phyloP scores from a whole-genome alignment of 1,139 yeast species.

The Petasospora fabianii region DNA sequence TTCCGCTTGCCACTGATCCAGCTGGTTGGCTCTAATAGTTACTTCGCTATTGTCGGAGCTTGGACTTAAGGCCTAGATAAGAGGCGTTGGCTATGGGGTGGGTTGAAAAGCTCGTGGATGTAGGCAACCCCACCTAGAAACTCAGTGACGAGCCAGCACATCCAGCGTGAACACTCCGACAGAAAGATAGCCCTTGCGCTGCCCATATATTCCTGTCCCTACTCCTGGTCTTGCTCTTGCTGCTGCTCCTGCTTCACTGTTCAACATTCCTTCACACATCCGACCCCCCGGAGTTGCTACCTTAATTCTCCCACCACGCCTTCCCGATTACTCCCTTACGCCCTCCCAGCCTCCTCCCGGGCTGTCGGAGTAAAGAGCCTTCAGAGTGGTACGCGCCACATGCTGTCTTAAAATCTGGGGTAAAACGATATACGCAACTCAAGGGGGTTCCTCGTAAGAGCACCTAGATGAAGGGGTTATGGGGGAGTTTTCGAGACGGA shows the following conservation, averaged over 20 bases:
- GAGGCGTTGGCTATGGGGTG: background rate
- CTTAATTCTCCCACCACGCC: too few species aligned
- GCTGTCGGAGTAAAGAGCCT: slow-evolving; percentile 15
- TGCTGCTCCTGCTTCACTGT: background rate
- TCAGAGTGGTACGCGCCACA: slow-evolving; percentile 4
- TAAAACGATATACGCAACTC: slow-evolving; percentile 5
- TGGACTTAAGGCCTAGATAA: background rate
- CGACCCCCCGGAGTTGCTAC: too few species aligned
- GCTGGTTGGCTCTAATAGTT: background rate
- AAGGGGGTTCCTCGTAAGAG: too few species aligned
- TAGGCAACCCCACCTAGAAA: too few species aligned
- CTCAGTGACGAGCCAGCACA: too few species aligned
- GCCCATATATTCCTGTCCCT: background rate
- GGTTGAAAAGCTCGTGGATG: too few species aligned
- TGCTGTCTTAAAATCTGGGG: slow-evolving; percentile 11
- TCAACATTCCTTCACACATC: too few species aligned
- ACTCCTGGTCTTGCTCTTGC: background rate
- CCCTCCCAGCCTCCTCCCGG: too few species aligned
- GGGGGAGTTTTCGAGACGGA: too few species aligned
- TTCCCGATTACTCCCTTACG: slow-evolving; percentile 10
- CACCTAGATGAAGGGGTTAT: too few species aligned
- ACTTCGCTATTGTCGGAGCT: too few species aligned
- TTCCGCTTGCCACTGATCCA: slow-evolving; percentile 8
- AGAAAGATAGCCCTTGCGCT: background rate
- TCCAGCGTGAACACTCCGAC: too few species aligned